Evolutionary conservation across 805 yeast species (phyloP).

Genomic region (Wickerhamomyces strasburgensis): DNA sequence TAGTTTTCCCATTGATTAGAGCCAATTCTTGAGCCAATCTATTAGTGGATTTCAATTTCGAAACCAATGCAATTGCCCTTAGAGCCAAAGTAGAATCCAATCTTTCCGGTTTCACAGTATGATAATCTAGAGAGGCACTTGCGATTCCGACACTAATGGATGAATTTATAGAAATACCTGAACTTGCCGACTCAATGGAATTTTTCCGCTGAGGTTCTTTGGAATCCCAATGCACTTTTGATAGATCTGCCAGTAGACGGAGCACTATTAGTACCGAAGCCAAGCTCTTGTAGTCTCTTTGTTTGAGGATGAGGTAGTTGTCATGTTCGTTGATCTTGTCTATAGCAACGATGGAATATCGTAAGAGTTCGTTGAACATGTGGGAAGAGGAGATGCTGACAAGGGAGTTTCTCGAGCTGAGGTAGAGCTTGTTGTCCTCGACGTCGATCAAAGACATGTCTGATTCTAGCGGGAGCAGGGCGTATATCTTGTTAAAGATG

Average conservation of each 20-base stretch:
- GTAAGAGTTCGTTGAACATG: constrained; percentile 28
- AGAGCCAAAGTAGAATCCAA: constrained; percentile 25
- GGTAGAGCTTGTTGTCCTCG: constrained; percentile 31
- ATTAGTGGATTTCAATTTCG: constrained; percentile 30
- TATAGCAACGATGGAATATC: constrained; percentile 22
- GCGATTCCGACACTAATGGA: constrained; percentile 28
- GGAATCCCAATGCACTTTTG: constrained; percentile 36
- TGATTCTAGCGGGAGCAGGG: constrained; percentile 32
- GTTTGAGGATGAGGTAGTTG: constrained; percentile 22
- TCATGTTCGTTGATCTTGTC: constrained; percentile 27
- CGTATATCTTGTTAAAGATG: constrained; percentile 30
- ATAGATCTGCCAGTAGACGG: constrained; percentile 36
- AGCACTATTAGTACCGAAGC: constrained; percentile 34
- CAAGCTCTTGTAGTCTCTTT: constrained; percentile 25
- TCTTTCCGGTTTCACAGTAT: constrained; percentile 29
- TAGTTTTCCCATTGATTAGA: constrained; percentile 23
- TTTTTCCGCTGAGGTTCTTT: constrained; percentile 23
- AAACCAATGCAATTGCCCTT: constrained; percentile 25
- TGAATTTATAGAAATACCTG: constrained; percentile 19
- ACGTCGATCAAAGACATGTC: constrained; percentile 32
- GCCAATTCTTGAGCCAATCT: constrained; percentile 29
- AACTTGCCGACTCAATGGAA: constrained; percentile 20
- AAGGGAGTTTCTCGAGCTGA: constrained; percentile 31
- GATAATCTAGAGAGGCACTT: constrained; percentile 29
- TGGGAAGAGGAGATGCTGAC: constrained; percentile 26